Base-by-base conservation (phyloP, 2,329 filamentous ascomycete species). In the Oidium heveae region DNA sequence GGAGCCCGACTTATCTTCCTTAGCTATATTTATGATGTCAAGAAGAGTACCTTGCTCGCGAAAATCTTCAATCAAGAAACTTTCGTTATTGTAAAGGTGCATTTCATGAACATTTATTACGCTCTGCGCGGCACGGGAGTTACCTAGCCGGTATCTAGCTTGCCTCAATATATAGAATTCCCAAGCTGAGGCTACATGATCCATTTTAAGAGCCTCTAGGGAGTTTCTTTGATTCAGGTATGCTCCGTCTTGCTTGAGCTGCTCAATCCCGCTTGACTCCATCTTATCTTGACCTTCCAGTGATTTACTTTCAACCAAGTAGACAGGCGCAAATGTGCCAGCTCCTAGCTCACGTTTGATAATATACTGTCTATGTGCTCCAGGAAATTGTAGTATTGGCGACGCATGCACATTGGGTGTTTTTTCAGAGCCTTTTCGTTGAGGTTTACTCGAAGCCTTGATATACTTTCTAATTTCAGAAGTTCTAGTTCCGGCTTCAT, bases 91-190 rank as follows among this genome's bases (percentile, higher is more conserved):
- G 71, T 89, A 96, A 8, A 95, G 74, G 64, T 96, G 91, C 71
- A 95, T 79, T 65, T 95, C 89, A 60, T 94, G 84, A 0, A 84
- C 89, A 39, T 79, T 75, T 1, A 94, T 79, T 56, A 98, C 73
- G 15, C 85, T 93, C 2, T 85, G 79, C 0, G 79, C 74, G 0
- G 83, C 82, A 15, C 89, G 80, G 57, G 83, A 76, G 0, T 81
- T 74, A 0, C 81, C 82, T 0, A 98, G 72, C 0, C 91, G 83
- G 22, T 76, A 71, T 59, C 89, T 85, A 1, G 84, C 79, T 55
- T 86, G 77, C 1, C 86, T 82, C 71, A 96, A 86, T 67, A 98
- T 93, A 68, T 94, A 84, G 64, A 96, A 98, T 65, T 98, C 91
- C 91, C 91, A 98, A 0, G 84, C 74, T 4, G 80, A 83, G 0